phyloP scores from a whole-genome alignment of 2,329 filamentous ascomycete species.

The Stachybotrys chlorohalonatus region DNA sequence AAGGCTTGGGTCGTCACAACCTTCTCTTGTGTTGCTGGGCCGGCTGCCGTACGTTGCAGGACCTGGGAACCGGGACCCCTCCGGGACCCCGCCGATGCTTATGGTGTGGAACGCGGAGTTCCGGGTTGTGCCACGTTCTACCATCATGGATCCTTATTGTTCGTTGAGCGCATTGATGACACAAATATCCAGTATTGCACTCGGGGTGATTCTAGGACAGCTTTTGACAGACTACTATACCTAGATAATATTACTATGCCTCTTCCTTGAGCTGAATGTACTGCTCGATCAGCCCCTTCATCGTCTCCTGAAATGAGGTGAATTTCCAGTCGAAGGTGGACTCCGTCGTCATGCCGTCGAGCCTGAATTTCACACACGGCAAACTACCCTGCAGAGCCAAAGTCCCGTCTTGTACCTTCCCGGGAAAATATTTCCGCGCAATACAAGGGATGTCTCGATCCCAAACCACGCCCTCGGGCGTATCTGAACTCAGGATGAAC shows the following conservation, averaged over 20 bases:
- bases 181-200: no score
- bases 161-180: no score
- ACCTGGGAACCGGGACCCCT: not conserved
- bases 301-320: constrained; percentile 5
- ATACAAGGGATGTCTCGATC: constrained; percentile 1
- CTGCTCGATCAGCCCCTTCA: constrained; percentile 5
- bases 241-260: not conserved
- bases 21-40: not conserved
- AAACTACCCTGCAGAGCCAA: constrained; percentile 4
- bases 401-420: not conserved
- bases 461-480: constrained; percentile 5
- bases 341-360: constrained; percentile 3
- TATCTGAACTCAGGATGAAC: constrained; percentile 7
- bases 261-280: constrained; percentile 1
- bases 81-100: not conserved
- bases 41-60: not conserved
- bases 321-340: constrained; percentile 6
- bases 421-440: constrained; percentile 3
- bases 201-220: no score
- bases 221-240: no score
- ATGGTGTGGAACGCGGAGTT: not conserved
- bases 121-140: not conserved
- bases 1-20: not conserved
- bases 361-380: constrained; percentile 2
- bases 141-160: no score